These are phyloP conservation scores for Melanopsichium pennsylvanicum DNA, from an alignment of 1,284 basidiomycete genomes.

Conservation along the genomic window DNA sequence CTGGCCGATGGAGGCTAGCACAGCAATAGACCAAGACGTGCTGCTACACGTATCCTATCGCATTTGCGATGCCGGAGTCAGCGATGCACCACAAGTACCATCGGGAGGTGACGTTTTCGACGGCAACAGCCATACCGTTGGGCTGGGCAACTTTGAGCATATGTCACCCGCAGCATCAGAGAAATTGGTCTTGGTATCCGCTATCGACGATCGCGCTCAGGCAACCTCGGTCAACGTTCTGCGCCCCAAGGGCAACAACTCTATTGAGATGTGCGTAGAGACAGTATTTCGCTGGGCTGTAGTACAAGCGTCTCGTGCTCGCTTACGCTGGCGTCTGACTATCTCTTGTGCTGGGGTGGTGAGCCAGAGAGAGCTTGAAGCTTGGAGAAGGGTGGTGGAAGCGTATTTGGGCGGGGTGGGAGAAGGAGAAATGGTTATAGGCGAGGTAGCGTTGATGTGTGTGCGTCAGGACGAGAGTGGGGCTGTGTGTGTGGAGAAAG, in stretches of 20 bases:
- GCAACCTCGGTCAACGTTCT: constrained; percentile 21
- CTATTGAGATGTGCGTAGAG: constrained; percentile 25
- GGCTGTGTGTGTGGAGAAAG: constrained; percentile 10
- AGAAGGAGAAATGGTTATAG: constrained; percentile 6
- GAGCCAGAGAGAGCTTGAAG: constrained; percentile 15
- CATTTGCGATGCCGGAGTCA: constrained; percentile 3
- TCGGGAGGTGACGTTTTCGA: not conserved
- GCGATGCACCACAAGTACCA: not conserved
- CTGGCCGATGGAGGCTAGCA: constrained; percentile 16
- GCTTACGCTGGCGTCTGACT: constrained; percentile 39
- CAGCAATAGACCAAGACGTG: constrained; percentile 28
- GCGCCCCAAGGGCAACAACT: constrained; percentile 1
- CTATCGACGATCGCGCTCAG: constrained; percentile 46
- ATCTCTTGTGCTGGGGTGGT: constrained; percentile 28
- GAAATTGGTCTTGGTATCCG: constrained; percentile 31
- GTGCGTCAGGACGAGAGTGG: constrained; percentile 23
- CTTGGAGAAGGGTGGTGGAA: constrained; percentile 20
- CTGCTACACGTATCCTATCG: constrained; percentile 43
- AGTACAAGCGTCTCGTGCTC: constrained; percentile 32
- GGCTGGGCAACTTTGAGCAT: not conserved
- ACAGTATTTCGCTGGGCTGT: constrained; percentile 41
- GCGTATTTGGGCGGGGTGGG: constrained; percentile 4
- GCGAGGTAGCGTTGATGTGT: constrained; percentile 17
- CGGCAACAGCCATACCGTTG: not conserved
- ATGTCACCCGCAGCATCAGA: not conserved